Conservation (phyloP, 2,329 filamentous ascomycete genomes). For the Zalaria obscura region DNA sequence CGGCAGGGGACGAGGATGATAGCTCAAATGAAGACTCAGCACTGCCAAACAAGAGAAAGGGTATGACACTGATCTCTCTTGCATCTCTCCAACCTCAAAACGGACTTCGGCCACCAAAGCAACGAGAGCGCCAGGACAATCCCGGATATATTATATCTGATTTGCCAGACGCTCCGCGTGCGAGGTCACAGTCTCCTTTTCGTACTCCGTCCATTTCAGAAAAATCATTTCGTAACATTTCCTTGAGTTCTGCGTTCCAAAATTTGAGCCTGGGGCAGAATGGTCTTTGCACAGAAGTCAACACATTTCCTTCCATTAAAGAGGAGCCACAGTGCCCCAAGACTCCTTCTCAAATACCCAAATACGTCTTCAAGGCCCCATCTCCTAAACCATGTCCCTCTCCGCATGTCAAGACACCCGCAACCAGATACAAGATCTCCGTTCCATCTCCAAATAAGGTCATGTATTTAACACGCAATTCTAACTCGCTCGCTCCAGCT, state of each 20-base stretch:
- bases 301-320: conserved; percentile 5
- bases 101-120: conserved; percentile 9
- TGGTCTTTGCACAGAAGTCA: background rate
- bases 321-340: conserved; percentile 5
- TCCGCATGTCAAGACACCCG: conserved; percentile 4
- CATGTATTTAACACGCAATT: conserved; percentile 49
- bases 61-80: conserved; percentile 30
- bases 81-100: conserved; percentile 5
- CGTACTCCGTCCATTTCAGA: background rate
- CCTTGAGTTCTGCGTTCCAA: conserved; percentile 7
- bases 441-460: conserved; percentile 15
- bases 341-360: conserved; percentile 10
- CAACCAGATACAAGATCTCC: conserved; percentile 4
- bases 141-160: conserved; percentile 12
- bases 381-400: background rate
- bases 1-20: conserved; percentile 11
- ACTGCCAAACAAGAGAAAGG: conserved; percentile 32
- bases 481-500: conserved; percentile 54
- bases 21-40: conserved; percentile 18
- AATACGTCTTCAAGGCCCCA: conserved; percentile 5
- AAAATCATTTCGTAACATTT: conserved; percentile 4
- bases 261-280: conserved; percentile 6
- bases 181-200: background rate
- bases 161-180: conserved; percentile 15
- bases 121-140: conserved; percentile 7